Evolutionary conservation across 805 yeast species (phyloP).

Genomic region (Candida coleopterorum): DNA sequence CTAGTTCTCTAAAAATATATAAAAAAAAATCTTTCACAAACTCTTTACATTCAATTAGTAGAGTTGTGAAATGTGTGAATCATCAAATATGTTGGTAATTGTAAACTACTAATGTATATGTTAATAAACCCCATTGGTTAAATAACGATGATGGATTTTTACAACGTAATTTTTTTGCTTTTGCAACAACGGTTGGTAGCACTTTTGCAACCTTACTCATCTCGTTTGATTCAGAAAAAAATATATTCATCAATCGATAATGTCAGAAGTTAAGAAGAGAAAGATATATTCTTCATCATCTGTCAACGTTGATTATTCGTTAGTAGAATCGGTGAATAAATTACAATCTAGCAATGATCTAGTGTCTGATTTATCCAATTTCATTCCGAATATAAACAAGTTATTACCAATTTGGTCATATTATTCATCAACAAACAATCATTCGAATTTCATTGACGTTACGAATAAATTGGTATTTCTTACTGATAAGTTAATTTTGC

Average conservation of each 20-base stretch:
- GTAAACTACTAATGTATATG: no score
- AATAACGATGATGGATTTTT: no score
- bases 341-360: slow-evolving; percentile 1
- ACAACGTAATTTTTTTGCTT: no score
- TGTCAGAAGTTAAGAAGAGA: slow-evolving; percentile 9
- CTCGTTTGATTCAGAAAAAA: neutral
- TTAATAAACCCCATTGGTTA: no score
- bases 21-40: no score
- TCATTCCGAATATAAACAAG: slow-evolving; percentile 27
- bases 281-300: slow-evolving; percentile 7
- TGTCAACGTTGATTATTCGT: slow-evolving; percentile 12
- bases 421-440: slow-evolving; percentile 47
- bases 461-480: slow-evolving; percentile 38
- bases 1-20: no score
- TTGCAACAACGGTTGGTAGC: neutral
- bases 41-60: no score
- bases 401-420: slow-evolving; percentile 40
- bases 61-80: no score
- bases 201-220: neutral
- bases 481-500: slow-evolving; percentile 12
- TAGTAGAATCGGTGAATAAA: slow-evolving; percentile 10
- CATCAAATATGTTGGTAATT: no score
- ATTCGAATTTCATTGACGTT: slow-evolving; percentile 42
- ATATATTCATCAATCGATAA: neutral
- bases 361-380: slow-evolving; percentile 14